Evolutionary conservation across 148 eudicot species (phyloP).

Genomic region (Polygonum aviculare): DNA sequence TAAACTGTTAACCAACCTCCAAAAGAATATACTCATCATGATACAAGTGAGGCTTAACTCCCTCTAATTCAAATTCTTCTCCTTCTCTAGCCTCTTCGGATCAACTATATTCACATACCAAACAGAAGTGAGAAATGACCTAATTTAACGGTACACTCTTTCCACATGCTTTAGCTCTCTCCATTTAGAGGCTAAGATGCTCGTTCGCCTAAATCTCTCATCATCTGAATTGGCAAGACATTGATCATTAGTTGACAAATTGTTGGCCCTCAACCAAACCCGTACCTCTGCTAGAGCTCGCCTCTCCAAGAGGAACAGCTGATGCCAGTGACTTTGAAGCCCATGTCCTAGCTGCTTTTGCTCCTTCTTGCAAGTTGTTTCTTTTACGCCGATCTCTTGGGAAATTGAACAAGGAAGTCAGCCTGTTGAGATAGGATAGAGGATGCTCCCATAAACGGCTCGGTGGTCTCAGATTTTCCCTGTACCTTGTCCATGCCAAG

Average conservation of each 20-base stretch:
- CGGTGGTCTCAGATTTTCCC: conserved; percentile 34
- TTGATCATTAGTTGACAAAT: neutral
- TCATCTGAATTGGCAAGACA: neutral
- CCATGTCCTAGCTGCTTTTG: conserved; percentile 79
- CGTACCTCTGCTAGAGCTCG: conserved; percentile 44
- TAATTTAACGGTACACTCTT: conserved; percentile 14
- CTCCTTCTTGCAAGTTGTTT: conserved; percentile 71
- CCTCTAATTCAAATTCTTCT: neutral
- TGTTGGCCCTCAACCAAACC: conserved; percentile 8
- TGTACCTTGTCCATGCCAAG: conserved; percentile 48
- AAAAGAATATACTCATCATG: neutral
- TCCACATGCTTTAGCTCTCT: neutral
- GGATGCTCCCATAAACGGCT: conserved; percentile 70
- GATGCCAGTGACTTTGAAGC: conserved; percentile 89
- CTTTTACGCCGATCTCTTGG: conserved; percentile 53
- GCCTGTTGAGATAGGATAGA: conserved; percentile 42
- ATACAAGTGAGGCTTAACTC: neutral
- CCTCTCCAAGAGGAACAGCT: conserved; percentile 72
- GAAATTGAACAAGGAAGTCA: conserved; percentile 42
- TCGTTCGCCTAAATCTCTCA: neutral
- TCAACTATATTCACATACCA: conserved; percentile 10
- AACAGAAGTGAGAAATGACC: conserved; percentile 4
- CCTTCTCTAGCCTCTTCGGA: conserved; percentile 1
- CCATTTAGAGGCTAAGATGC: neutral
- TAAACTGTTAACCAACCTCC: neutral